Percentiles rank a stretch among this genome's conserved stretches.
Conservation (phyloP, 1,284 basidiomycete genomes). For the Papiliotrema nemorosa region DNA sequence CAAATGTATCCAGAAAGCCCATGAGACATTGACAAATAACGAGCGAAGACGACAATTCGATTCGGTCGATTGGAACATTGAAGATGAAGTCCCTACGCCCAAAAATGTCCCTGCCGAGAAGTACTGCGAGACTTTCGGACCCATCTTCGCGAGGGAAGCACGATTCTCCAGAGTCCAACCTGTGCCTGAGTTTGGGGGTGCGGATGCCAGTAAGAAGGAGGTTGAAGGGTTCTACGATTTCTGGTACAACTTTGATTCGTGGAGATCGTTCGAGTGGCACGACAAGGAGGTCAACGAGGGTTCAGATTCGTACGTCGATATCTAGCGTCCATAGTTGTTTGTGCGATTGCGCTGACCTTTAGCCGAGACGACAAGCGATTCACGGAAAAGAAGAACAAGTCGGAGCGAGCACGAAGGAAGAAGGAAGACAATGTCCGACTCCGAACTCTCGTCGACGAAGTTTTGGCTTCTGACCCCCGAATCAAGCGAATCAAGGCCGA, state of each 20-base stretch:
- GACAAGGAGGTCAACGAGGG: conserved; percentile 99
- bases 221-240: conserved; percentile 97
- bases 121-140: conserved; percentile 57
- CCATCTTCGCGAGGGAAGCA: conserved; percentile 85
- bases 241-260: conserved; percentile 99
- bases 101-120: conserved; percentile 59
- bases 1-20: conserved; percentile 98
- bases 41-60: conserved; percentile 95
- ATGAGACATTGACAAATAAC: conserved; percentile 81
- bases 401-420: conserved; percentile 91
- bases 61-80: conserved; percentile 83
- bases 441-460: conserved; percentile 80
- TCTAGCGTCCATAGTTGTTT: neutral
- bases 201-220: conserved; percentile 69
- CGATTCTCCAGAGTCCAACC: conserved; percentile 86
- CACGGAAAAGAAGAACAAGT: conserved; percentile 99
- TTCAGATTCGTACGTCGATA: conserved; percentile 71
- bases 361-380: conserved; percentile 98
- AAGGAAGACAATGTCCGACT: conserved; percentile 96
- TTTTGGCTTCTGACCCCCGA: conserved; percentile 82
- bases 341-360: neutral
- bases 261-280: conserved; percentile 96
- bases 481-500: conserved; percentile 97
- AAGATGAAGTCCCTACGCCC: conserved; percentile 71
- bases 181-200: conserved; percentile 75